Evolutionary conservation across 139 green algal species (phyloP).

Genomic region (Desmodesmus armatus): DNA sequence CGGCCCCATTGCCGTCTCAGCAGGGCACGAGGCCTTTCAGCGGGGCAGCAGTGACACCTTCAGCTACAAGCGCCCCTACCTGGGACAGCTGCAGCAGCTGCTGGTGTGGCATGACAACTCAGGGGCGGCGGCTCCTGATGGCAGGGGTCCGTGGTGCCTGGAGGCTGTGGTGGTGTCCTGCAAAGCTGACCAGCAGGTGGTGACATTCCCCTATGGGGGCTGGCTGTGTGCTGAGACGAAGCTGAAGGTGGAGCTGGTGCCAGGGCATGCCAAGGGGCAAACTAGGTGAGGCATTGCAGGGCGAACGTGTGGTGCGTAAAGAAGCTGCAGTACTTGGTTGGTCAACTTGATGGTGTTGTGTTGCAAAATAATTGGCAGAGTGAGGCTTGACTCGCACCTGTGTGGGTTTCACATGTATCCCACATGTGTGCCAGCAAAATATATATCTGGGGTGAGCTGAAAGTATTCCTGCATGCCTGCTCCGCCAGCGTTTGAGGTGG

Average conservation of each 20-base stretch:
- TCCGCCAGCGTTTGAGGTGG: no score
- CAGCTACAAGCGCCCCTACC: constrained; percentile 10
- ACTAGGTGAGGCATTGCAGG: constrained; percentile 40
- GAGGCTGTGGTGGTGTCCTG: constrained; percentile 44
- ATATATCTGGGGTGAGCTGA: no score
- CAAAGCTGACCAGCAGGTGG: constrained; percentile 25
- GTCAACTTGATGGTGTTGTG: no score
- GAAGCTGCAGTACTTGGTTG: no score
- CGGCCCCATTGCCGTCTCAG: constrained; percentile 54
- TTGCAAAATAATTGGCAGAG: no score
- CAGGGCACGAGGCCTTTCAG: constrained; percentile 53
- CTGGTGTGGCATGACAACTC: constrained; percentile 70
- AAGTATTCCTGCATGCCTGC: no score
- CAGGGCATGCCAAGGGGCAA: constrained; percentile 11
- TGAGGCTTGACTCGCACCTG: no score
- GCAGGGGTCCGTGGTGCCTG: constrained; percentile 61
- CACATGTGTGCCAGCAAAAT: no score
- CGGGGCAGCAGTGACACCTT: constrained; percentile 54
- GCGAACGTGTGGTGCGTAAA: no score
- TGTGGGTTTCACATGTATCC: no score
- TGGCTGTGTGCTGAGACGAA: constrained; percentile 13
- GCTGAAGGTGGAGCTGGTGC: constrained; percentile 8
- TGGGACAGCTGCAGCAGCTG: constrained; percentile 48
- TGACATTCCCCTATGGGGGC: constrained; percentile 16
- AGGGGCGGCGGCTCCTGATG: constrained; percentile 48